phyloP scores from a whole-genome alignment of 2,329 filamentous ascomycete genomes.

The Colletotrichum theobromicola region DNA sequence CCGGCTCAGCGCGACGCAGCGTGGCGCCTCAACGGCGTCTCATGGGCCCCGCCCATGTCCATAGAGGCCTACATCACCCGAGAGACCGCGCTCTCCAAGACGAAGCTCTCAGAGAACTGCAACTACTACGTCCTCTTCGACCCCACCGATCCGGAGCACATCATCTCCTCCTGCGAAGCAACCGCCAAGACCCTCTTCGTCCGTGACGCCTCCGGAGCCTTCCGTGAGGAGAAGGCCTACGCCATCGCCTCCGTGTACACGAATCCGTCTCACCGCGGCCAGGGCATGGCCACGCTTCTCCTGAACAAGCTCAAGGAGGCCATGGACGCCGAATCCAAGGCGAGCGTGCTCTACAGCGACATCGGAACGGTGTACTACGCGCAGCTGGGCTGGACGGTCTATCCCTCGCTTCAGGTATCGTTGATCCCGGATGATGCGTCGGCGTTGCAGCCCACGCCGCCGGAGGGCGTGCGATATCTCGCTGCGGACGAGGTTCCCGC shows the following conservation, averaged over 20 bases:
- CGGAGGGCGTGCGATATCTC: slow-evolving; percentile 27
- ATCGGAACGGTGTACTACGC: slow-evolving; percentile 35
- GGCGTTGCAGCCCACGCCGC: slow-evolving; percentile 3
- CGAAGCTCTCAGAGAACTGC: slow-evolving; percentile 29
- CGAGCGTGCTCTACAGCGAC: slow-evolving; percentile 41
- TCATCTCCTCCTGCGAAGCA: slow-evolving; percentile 39
- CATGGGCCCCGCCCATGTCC: slow-evolving; percentile 33
- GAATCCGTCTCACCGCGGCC: slow-evolving; percentile 33
- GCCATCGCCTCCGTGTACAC: slow-evolving; percentile 41
- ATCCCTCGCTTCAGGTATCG: slow-evolving; percentile 35
- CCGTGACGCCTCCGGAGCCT: slow-evolving; percentile 25
- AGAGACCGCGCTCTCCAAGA: slow-evolving; percentile 29
- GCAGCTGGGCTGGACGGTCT: slow-evolving; percentile 37
- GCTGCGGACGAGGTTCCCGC: slow-evolving; percentile 24
- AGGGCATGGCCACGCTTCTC: slow-evolving; percentile 40
- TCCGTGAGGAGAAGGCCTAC: slow-evolving; percentile 31
- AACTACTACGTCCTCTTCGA: slow-evolving; percentile 36
- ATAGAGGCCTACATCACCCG: slow-evolving; percentile 32
- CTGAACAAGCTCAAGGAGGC: slow-evolving; percentile 34
- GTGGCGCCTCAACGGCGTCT: slow-evolving; percentile 34
- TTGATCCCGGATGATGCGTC: slow-evolving; percentile 30
- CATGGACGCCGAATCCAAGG: slow-evolving; percentile 37
- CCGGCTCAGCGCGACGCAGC: slow-evolving; percentile 31
- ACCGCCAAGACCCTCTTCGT: slow-evolving; percentile 28
- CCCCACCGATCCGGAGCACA: slow-evolving; percentile 28